phyloP scores from a whole-genome alignment of 1,139 yeast species.

The Yamadazyma friedrichii region DNA sequence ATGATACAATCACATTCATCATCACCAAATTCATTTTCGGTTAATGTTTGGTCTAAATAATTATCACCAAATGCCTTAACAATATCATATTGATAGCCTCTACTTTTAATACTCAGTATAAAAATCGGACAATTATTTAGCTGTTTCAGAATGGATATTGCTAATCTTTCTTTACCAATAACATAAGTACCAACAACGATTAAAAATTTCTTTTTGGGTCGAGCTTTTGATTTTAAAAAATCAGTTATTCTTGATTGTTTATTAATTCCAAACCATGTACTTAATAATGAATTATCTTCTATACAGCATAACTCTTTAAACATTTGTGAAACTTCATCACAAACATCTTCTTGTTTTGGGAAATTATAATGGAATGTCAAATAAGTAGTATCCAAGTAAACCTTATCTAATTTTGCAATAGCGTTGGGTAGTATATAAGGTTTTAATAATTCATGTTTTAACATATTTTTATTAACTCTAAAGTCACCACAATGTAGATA shows the following conservation, averaged over 20 bases:
- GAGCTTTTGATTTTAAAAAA: slow-evolving; percentile 21
- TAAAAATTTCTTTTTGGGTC: slow-evolving; percentile 39
- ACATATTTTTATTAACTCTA: slow-evolving; percentile 57
- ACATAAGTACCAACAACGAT: slow-evolving; percentile 87
- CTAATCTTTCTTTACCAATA: slow-evolving; percentile 87
- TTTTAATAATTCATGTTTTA: slow-evolving; percentile 31
- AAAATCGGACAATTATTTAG: slow-evolving; percentile 48
- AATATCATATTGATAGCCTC: slow-evolving; percentile 48
- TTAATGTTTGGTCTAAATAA: slow-evolving; percentile 30
- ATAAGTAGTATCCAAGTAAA: slow-evolving; percentile 88
- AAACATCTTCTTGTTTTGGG: slow-evolving; percentile 73
- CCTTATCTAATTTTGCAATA: slow-evolving; percentile 36
- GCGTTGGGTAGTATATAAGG: slow-evolving; percentile 26
- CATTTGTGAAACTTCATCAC: slow-evolving; percentile 56
- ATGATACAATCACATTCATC: slow-evolving; percentile 52
- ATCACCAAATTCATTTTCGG: slow-evolving; percentile 30
- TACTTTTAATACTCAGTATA: slow-evolving; percentile 48
- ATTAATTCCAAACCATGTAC: slow-evolving; percentile 38
- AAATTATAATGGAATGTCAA: slow-evolving; percentile 70
- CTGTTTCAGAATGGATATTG: slow-evolving; percentile 62
- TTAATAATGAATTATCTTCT: slow-evolving; percentile 23
- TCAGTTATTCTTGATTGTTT: slow-evolving; percentile 47
- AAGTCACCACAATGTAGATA: slow-evolving; percentile 92
- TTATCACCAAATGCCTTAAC: slow-evolving; percentile 33
- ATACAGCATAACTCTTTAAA: slow-evolving; percentile 34